These are phyloP conservation scores for Moesziomyces parantarcticus DNA, from an alignment of 1,284 basidiomycete genomes.

Conservation along the genomic window DNA sequence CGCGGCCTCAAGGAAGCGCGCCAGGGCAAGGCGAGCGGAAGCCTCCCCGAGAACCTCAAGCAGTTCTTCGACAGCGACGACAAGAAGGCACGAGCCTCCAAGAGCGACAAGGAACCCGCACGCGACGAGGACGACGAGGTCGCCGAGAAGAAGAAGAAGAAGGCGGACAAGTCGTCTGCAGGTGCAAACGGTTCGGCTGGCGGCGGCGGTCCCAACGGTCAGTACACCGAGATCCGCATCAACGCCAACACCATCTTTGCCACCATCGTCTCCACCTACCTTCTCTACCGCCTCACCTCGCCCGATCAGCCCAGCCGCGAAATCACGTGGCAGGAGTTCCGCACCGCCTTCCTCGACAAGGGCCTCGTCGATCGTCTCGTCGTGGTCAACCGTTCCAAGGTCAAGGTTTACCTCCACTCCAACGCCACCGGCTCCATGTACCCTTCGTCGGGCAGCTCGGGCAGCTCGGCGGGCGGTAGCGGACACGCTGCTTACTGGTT, in stretches of 20 bases:
- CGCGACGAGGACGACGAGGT: conserved; percentile 34
- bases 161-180: conserved; percentile 24
- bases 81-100: conserved; percentile 26
- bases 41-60: conserved; percentile 57
- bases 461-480: conserved; percentile 25
- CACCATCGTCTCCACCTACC: conserved; percentile 74
- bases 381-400: conserved; percentile 90
- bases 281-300: conserved; percentile 75
- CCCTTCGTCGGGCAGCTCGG: conserved; percentile 25
- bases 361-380: conserved; percentile 93
- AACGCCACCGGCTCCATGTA: conserved; percentile 80
- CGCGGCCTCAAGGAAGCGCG: conserved; percentile 58
- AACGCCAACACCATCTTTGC: conserved; percentile 64
- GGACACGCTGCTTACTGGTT: conserved; percentile 78
- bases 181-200: conserved; percentile 33
- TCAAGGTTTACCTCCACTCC: conserved; percentile 83
- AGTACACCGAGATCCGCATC: conserved; percentile 56
- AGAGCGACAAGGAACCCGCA: conserved; percentile 36
- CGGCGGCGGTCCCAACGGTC: conserved; percentile 36
- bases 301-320: conserved; percentile 76
- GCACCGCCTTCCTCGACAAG: conserved; percentile 92
- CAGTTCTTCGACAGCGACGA: conserved; percentile 55
- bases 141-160: conserved; percentile 38
- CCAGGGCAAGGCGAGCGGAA: conserved; percentile 40
- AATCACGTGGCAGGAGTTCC: conserved; percentile 99